These are phyloP conservation scores for Penicillium samsonianum DNA, from an alignment of 495 filamentous ascomycete genomes.

Conservation along the genomic window DNA sequence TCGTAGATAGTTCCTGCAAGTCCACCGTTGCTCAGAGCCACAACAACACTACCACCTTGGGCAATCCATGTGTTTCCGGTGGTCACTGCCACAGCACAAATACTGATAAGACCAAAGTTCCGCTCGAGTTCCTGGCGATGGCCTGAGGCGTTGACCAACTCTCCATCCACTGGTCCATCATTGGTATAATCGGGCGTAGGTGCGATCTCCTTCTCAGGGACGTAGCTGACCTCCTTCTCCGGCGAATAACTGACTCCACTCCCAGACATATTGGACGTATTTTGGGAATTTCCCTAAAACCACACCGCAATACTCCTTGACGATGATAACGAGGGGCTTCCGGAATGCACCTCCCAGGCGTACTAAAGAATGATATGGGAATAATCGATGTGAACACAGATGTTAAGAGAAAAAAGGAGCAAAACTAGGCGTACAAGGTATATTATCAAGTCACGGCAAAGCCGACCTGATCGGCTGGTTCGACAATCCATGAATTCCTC, in stretches of 20 bases:
- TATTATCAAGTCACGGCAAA: conserved; percentile 1
- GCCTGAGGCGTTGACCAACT: conserved; percentile 55
- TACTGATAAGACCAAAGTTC: conserved; percentile 59
- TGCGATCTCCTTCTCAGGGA: conserved; percentile 23
- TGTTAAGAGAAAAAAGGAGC: too few relatives aligned
- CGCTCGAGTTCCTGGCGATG: conserved; percentile 62
- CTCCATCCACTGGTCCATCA: conserved; percentile 17
- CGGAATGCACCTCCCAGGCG: conserved; percentile 1
- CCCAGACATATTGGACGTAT: not conserved
- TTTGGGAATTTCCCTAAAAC: not conserved
- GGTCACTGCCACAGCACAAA: conserved; percentile 56
- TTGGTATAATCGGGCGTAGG: conserved; percentile 23
- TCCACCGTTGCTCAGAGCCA: conserved; percentile 50
- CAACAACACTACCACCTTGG: conserved; percentile 52
- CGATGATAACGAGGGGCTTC: not conserved
- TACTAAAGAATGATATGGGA: conserved; percentile 3
- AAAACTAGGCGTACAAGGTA: not conserved
- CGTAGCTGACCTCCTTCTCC: not conserved
- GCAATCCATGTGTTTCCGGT: conserved; percentile 64
- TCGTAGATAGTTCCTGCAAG: conserved; percentile 55
- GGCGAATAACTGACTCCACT: not conserved
- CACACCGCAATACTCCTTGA: not conserved
- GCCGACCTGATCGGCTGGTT: conserved; percentile 7
- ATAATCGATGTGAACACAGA: not conserved
- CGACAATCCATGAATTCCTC: conserved; percentile 5